phyloP scores from a whole-genome alignment of 2,329 filamentous ascomycete species.

The Cladophialophora chaetospira region DNA sequence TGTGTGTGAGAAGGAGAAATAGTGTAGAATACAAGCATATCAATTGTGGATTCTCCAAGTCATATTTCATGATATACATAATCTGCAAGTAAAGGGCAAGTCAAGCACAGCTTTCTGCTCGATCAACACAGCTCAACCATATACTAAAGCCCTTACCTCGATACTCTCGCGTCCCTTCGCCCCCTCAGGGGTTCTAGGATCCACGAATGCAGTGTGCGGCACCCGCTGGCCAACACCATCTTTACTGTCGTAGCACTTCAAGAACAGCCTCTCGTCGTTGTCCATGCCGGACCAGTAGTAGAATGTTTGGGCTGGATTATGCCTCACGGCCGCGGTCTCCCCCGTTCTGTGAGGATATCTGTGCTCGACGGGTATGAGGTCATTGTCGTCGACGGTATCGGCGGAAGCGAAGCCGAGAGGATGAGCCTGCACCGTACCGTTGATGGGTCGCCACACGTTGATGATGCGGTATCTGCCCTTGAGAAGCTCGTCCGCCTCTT shows the following conservation, averaged over 20 bases:
- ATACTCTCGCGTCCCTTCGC: conserved; percentile 81
- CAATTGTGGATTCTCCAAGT: neutral
- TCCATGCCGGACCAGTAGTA: conserved; percentile 80
- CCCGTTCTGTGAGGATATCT: conserved; percentile 71
- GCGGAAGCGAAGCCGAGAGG: conserved; percentile 63
- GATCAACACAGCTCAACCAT: conserved; percentile 55
- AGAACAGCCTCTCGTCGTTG: conserved; percentile 68
- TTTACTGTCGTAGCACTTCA: conserved; percentile 77
- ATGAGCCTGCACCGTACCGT: conserved; percentile 57
- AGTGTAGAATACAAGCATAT: too few species aligned
- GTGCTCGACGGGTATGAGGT: conserved; percentile 73
- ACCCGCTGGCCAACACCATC: conserved; percentile 48
- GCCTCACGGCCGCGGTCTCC: conserved; percentile 70
- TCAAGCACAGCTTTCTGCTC: neutral
- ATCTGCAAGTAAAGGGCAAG: neutral
- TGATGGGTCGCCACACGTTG: conserved; percentile 79
- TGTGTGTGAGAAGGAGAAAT: too few species aligned
- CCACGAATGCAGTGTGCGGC: conserved; percentile 77
- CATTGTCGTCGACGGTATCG: conserved; percentile 57
- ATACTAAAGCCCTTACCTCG: conserved; percentile 82
- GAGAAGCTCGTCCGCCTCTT: conserved; percentile 68
- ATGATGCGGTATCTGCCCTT: conserved; percentile 75
- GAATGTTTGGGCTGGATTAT: conserved; percentile 68
- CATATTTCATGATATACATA: neutral
- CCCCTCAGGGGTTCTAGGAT: conserved; percentile 69